Conservation (phyloP, 306 rosid genomes). For the Cajanus cajan region DNA sequence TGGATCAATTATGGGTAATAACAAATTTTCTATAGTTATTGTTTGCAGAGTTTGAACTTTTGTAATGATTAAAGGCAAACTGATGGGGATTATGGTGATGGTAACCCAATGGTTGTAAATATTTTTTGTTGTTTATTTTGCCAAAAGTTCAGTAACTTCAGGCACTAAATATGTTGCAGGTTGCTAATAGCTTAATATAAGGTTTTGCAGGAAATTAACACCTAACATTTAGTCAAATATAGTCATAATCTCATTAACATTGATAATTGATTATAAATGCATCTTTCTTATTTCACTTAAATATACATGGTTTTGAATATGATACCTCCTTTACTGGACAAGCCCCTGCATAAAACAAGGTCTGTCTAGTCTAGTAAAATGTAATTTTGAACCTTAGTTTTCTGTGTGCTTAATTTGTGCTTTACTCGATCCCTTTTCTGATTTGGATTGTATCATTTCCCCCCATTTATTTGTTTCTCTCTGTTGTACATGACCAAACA, state of each 20-base stretch:
- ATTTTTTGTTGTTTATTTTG: neutral
- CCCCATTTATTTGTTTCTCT: neutral
- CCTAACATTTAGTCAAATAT: neutral
- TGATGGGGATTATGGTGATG: neutral
- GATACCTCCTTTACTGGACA: neutral
- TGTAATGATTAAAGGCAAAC: neutral
- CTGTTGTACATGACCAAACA: conserved; percentile 7
- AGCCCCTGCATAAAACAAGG: neutral
- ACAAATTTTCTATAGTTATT: neutral
- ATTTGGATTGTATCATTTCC: neutral
- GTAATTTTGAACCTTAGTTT: neutral
- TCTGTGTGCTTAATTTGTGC: neutral
- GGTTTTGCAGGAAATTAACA: neutral
- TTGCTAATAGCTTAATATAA: neutral
- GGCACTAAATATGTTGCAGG: neutral
- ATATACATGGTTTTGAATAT: neutral
- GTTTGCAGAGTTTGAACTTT: neutral
- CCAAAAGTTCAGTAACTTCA: neutral
- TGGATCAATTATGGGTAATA: neutral
- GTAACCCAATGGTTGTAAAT: neutral
- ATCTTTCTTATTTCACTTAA: neutral
- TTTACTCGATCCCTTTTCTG: neutral
- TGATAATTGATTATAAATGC: neutral
- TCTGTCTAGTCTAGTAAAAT: conserved; percentile 2
- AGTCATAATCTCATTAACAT: neutral